Base-by-base conservation (phyloP, 2,329 filamentous ascomycete species). In the Fusarium agapanthi region DNA sequence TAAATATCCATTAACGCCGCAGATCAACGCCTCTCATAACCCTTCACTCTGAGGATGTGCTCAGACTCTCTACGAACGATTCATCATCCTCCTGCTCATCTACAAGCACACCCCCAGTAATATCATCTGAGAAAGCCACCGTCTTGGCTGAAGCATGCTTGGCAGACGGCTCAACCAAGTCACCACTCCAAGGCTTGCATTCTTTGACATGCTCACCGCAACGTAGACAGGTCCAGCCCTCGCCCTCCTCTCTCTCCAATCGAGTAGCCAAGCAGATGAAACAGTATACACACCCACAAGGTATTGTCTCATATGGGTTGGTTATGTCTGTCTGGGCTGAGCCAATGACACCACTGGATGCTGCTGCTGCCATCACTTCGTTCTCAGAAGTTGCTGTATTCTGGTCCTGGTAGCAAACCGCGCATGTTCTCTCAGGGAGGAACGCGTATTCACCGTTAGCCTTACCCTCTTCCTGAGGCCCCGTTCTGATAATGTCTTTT, bases 321-420 rank as follows among this genome's bases (percentile, higher is more conserved):
- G 95, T 98, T 69, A 98, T 92, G 77, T 98, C 96, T 1, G 95
- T 98, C 73, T 95, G 92, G 12, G 94, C 93, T 24, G 93, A 97
- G 24, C 95, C 95, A 45, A 97, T 88, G 16, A 97, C 92, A 20
- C 95, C 95, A 67, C 91, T 91, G 9, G 91, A 90, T 16, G 90
- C 87, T 6, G 91, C 88, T 2, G 90, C 89, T 2, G 92, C 90
- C 74, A 97, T 85, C 7, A 95, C 85, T 74, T 97, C 94, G 50
- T 88, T 91, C 82, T 97, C 95, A 6, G 90, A 90, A 3, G 89
- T 88, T 2, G 91, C 87, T 6, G 84, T 83, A 15, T 97, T 98
- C 80, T 97, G 94, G 76, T 97, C 95, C 77, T 95, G 91, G 81
- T 98, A 98, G 84, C 96, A 99, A 72, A 99, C 98, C 55, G 95